Percentiles rank a stretch among this genome's conserved stretches.
Evolutionary conservation across 2,329 filamentous ascomycete genomes (phyloP).

Genomic region (Monilinia vaccinii-corymbosi): DNA sequence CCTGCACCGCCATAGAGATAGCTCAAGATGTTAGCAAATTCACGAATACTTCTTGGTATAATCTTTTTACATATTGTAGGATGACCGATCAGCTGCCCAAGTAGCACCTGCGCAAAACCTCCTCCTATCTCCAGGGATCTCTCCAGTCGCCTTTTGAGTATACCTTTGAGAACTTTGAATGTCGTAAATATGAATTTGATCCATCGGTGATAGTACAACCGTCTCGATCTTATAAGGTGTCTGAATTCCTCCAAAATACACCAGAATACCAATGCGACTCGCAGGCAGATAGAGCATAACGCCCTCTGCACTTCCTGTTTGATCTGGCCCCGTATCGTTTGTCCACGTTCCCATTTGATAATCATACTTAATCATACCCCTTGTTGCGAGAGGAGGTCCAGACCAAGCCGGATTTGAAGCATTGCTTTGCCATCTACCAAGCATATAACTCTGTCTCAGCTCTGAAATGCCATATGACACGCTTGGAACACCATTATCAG

Average conservation of each 20-base stretch:
- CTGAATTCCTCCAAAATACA: slow-evolving; percentile 53
- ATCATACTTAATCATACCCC: slow-evolving; percentile 46
- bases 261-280: slow-evolving; percentile 48
- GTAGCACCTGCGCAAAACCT: slow-evolving; percentile 53
- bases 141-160: slow-evolving; percentile 45
- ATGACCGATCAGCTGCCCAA: slow-evolving; percentile 49
- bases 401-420: slow-evolving; percentile 43
- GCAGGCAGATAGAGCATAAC: slow-evolving; percentile 50
- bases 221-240: slow-evolving; percentile 37
- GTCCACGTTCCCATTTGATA: slow-evolving; percentile 43
- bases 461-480: slow-evolving; percentile 49
- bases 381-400: slow-evolving; percentile 39
- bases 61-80: slow-evolving; percentile 51
- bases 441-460: slow-evolving; percentile 49
- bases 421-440: slow-evolving; percentile 53
- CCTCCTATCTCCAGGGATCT: slow-evolving; percentile 42
- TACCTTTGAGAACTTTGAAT: slow-evolving; percentile 52
- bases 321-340: slow-evolving; percentile 46
- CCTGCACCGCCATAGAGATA: slow-evolving; percentile 53
- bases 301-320: slow-evolving; percentile 47
- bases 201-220: slow-evolving; percentile 36
- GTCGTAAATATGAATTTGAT: slow-evolving; percentile 50
- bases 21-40: slow-evolving; percentile 29
- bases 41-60: not conserved
- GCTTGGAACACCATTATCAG: slow-evolving; percentile 33